Conservation (phyloP, 768 basidiomycete genomes). For the Cystobasidium ongulense region DNA sequence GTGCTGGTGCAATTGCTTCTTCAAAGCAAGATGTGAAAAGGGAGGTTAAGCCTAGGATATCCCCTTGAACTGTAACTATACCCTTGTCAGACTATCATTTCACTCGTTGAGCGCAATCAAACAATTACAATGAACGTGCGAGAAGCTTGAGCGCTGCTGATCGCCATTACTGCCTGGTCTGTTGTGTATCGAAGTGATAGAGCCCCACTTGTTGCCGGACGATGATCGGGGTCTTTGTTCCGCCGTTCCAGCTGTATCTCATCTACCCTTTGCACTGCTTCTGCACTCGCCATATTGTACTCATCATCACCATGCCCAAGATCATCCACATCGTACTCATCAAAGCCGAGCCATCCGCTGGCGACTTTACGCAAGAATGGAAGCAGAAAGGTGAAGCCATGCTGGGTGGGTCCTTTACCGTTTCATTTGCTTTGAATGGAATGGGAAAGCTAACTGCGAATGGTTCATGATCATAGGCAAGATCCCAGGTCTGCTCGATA, state of each 20-base stretch:
- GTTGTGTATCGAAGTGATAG: no score
- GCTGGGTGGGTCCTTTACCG: not conserved
- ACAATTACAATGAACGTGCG: no score
- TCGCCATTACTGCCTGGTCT: no score
- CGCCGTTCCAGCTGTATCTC: not conserved
- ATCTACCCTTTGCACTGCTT: not conserved
- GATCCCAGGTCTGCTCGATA: conserved; percentile 9
- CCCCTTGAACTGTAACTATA: no score
- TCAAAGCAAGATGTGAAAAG: not conserved
- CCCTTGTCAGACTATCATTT: no score
- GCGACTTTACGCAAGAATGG: conserved; percentile 10
- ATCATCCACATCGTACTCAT: conserved; percentile 22
- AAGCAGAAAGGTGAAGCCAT: conserved; percentile 11
- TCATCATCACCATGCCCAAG: not conserved
- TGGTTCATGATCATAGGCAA: not conserved
- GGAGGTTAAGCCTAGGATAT: not conserved
- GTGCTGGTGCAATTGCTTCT: not conserved
- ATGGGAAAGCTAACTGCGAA: not conserved
- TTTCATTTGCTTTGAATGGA: not conserved
- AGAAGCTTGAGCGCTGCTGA: no score
- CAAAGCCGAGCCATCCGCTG: not conserved
- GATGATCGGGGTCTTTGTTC: no score
- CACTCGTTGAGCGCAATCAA: no score
- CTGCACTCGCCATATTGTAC: not conserved
- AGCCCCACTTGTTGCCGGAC: no score